Percentiles rank a stretch among this genome's conserved stretches.
Evolutionary conservation across 164 flowering plant species (phyloP).

Genomic region (Vitis labrusca): DNA sequence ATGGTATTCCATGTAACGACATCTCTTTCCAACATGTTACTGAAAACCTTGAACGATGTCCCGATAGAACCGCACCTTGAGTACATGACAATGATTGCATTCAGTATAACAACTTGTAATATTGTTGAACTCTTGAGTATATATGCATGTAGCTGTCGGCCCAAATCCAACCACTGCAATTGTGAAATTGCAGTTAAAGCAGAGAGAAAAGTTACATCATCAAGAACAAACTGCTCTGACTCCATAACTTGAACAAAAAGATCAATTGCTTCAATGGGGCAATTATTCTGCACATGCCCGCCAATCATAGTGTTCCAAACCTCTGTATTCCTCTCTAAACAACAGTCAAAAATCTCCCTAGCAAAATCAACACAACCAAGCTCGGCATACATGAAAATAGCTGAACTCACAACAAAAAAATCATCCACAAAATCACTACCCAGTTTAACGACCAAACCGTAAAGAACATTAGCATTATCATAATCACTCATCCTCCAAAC

Average conservation of each 20-base stretch:
- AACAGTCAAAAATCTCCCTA: conserved; percentile 55
- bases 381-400: conserved; percentile 67
- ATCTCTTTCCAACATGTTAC: conserved; percentile 73
- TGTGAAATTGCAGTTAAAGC: conserved; percentile 72
- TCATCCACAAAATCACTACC: conserved; percentile 59
- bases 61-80: conserved; percentile 66
- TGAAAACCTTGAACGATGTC: conserved; percentile 57
- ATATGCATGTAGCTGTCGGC: conserved; percentile 71
- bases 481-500: conserved; percentile 35
- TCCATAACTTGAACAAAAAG: conserved; percentile 54
- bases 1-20: conserved; percentile 91
- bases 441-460: conserved; percentile 63
- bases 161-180: conserved; percentile 53
- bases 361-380: conserved; percentile 58
- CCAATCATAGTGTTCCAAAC: conserved; percentile 94
- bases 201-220: conserved; percentile 64
- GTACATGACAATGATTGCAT: conserved; percentile 75
- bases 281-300: conserved; percentile 66
- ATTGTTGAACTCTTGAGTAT: conserved; percentile 42
- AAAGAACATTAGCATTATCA: conserved; percentile 40
- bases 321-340: conserved; percentile 62
- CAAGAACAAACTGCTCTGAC: conserved; percentile 39
- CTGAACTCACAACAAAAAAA: conserved; percentile 71
- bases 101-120: conserved; percentile 39
- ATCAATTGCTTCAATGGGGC: conserved; percentile 46